Conservation (phyloP, 78 protist genomes). For the Emiliania huxleyi region DNA sequence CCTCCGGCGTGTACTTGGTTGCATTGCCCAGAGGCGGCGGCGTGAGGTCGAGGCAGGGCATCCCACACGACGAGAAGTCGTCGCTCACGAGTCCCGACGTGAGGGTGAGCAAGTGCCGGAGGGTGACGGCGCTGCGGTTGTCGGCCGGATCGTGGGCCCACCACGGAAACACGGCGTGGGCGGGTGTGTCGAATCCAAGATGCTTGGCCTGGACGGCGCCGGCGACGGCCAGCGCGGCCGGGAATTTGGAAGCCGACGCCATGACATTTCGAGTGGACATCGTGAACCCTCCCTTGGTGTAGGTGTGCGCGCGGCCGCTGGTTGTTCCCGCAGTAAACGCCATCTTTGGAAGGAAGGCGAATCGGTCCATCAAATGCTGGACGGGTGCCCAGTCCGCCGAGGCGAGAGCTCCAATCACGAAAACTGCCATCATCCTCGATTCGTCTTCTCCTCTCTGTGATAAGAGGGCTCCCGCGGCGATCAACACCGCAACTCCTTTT, state of each 20-base stretch:
- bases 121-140: not conserved
- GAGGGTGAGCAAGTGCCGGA: not conserved
- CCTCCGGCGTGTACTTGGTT: not conserved
- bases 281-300: not conserved
- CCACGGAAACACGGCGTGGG: not conserved
- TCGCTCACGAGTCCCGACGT: not conserved
- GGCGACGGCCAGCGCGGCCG: not conserved
- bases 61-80: not conserved
- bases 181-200: not conserved
- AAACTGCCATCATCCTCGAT: too few relatives aligned
- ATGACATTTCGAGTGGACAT: not conserved
- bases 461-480: too few relatives aligned
- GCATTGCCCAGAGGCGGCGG: not conserved
- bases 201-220: not conserved
- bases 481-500: too few relatives aligned
- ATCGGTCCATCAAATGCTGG: not conserved
- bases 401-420: too few relatives aligned
- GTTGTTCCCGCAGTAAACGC: not conserved
- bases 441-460: too few relatives aligned
- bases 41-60: not conserved
- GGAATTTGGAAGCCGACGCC: not conserved
- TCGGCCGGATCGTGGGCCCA: not conserved
- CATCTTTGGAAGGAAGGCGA: not conserved
- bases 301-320: not conserved
- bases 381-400: too few relatives aligned